Evolutionary conservation across 805 yeast species (phyloP).

Genomic region (Lachancea sp.): DNA sequence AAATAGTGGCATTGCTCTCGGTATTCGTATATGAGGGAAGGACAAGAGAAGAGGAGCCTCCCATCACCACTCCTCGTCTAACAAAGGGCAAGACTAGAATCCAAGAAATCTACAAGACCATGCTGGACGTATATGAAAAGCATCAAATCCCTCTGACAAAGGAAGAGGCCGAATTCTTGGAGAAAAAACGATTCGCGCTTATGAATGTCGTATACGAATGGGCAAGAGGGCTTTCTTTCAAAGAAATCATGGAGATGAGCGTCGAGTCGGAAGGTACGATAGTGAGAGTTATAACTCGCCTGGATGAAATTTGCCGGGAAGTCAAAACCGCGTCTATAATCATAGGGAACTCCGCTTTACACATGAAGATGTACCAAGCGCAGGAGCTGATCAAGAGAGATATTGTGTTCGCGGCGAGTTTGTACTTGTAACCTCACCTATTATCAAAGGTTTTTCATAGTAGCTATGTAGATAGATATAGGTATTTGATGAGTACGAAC

Average conservation of each 20-base stretch:
- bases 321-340: conserved; percentile 90
- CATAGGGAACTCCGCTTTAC: conserved; percentile 87
- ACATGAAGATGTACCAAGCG: conserved; percentile 82
- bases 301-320: conserved; percentile 93
- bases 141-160: conserved; percentile 70
- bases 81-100: conserved; percentile 66
- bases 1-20: conserved; percentile 89
- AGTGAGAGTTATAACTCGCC: conserved; percentile 87
- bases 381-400: conserved; percentile 95
- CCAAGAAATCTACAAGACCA: conserved; percentile 57
- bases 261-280: conserved; percentile 94
- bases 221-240: conserved; percentile 92
- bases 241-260: conserved; percentile 83
- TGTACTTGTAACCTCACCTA: conserved; percentile 52
- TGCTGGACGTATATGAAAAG: conserved; percentile 54
- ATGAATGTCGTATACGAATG: conserved; percentile 95
- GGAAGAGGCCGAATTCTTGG: conserved; percentile 81
- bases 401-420: conserved; percentile 93
- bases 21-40: conserved; percentile 89
- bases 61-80: conserved; percentile 66
- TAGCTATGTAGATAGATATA: neutral
- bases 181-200: conserved; percentile 78
- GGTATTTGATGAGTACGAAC: too few species aligned
- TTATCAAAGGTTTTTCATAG: neutral
- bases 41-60: conserved; percentile 54